Base-by-base conservation (phyloP, 2,329 filamentous ascomycete species). In the Venturia pyrina region DNA sequence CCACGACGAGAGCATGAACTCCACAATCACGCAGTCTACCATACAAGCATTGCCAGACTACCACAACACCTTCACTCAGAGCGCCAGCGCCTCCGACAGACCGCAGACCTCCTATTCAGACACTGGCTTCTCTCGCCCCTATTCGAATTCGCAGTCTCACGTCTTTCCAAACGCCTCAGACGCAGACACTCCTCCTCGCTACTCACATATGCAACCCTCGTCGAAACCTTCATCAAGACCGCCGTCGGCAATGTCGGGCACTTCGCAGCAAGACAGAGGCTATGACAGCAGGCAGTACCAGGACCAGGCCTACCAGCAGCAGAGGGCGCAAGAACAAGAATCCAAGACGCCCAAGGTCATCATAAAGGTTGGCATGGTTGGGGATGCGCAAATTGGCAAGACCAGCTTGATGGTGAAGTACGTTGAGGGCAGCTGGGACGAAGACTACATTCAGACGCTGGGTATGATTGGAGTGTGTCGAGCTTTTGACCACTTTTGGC, bases 361-460 rank as follows among this genome's bases (percentile, higher is more conserved):
- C 66, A 98, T 99, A 83, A 99, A 99, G 79, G 95, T 99, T 63
- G 95, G 95, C 74, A 99, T 99, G 95, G 95, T 99, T 59, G 95
- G 95, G 60, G 95, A 99, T 79, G 95, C 95, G 66, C 95, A 99
- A 78, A 99, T 99, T 71, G 95, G 95, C 74, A 99, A 99, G 85
- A 99, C 95, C 21, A 97, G 93, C 69, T 80, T 99, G 75, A 99
- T 99, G 95, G 95, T 99, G 74, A 99, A 99, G 78, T 99, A 99
- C 75, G 95, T 99, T 66, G 95, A 99, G 79, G 95, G 95, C 67
- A 97, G 93, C 78, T 99, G 95, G 92, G 95, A 99, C 77, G 95
- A 99, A 79, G 95, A 99, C 77, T 99, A 99, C 78, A 99, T 99
- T 73, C 95, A 99, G 79, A 99, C 95, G 28, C 81, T 99, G 57